Conservation (phyloP, 345 rosid genomes). For the Firmiana major region DNA sequence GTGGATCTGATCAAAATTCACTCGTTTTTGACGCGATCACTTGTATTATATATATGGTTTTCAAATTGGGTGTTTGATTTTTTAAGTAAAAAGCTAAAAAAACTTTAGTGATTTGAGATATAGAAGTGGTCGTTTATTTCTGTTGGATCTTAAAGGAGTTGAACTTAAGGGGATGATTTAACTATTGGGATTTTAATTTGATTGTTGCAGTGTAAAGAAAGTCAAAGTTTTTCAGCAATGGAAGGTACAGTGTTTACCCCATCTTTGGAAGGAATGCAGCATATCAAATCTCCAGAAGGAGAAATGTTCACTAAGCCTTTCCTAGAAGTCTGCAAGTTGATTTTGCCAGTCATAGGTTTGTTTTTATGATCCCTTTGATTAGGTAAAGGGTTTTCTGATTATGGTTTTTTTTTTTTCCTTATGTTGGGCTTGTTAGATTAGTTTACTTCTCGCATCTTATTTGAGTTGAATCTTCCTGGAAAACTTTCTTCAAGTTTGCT, state of each 20-base stretch:
- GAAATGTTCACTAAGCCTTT: slow-evolving; percentile 46
- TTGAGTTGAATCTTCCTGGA: slow-evolving; percentile 4
- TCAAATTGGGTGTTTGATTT: slow-evolving; percentile 1
- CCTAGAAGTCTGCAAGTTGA: slow-evolving; percentile 11
- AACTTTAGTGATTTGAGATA: slow-evolving; percentile 10
- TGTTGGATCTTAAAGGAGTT: not conserved
- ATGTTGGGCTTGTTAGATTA: not conserved
- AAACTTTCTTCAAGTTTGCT: slow-evolving; percentile 1
- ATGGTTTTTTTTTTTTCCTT: not conserved
- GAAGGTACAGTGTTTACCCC: slow-evolving; percentile 79
- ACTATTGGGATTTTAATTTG: not conserved
- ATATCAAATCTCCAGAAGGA: slow-evolving; percentile 60
- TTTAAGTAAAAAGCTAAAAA: not conserved
- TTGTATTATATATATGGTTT: not conserved
- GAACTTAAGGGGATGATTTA: not conserved
- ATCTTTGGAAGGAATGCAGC: slow-evolving; percentile 85
- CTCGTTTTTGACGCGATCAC: not conserved
- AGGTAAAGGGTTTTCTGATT: not conserved
- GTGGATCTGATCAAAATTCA: slow-evolving; percentile 9
- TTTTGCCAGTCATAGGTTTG: slow-evolving; percentile 13
- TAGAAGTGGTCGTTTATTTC: not conserved
- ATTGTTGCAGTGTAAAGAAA: not conserved
- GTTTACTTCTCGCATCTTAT: not conserved
- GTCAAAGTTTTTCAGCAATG: slow-evolving; percentile 30
- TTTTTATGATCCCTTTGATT: not conserved